Percentiles rank a stretch among this genome's conserved stretches.
These are phyloP conservation scores for Cadophora malorum DNA, from an alignment of 2,329 filamentous ascomycete genomes.

Conservation along the genomic window DNA sequence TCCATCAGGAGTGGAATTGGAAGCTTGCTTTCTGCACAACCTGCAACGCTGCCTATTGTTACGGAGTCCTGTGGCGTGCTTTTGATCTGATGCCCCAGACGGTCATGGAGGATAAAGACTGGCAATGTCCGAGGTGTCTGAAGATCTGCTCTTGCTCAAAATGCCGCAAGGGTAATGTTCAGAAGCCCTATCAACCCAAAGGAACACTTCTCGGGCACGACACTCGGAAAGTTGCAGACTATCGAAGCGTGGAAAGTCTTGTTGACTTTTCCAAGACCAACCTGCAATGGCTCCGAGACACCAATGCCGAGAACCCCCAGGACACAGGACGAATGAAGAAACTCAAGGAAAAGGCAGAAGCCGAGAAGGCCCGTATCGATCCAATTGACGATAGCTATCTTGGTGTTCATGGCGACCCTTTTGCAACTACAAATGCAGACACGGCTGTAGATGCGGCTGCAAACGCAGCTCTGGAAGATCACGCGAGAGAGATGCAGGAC, in stretches of 20 bases:
- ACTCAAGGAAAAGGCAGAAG: constrained; percentile 45
- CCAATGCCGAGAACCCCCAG: constrained; percentile 54
- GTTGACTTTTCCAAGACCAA: constrained; percentile 94
- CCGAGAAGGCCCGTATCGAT: constrained; percentile 41
- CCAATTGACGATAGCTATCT: constrained; percentile 37
- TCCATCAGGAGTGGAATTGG: constrained; percentile 80
- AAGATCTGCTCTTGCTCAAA: constrained; percentile 86
- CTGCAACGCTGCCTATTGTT: constrained; percentile 84
- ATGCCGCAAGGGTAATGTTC: constrained; percentile 72
- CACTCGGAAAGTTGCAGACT: constrained; percentile 87
- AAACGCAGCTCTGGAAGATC: constrained; percentile 17
- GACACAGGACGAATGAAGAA: constrained; percentile 48
- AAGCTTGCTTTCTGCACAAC: constrained; percentile 82
- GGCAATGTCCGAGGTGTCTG: constrained; percentile 88
- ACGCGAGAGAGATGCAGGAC: constrained; percentile 35
- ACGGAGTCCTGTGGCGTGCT: constrained; percentile 88
- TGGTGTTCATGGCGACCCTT: constrained; percentile 28
- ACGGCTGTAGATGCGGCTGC: constrained; percentile 7
- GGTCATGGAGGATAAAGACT: constrained; percentile 79
- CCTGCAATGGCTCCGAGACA: constrained; percentile 76
- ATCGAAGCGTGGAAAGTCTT: constrained; percentile 85
- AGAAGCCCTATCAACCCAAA: constrained; percentile 82
- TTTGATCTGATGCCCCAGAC: constrained; percentile 89
- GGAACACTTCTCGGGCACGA: constrained; percentile 90
- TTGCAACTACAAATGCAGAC: constrained; percentile 22